Evolutionary conservation across 306 rosid species (phyloP).

Genomic region (Casuarina cunninghamiana): DNA sequence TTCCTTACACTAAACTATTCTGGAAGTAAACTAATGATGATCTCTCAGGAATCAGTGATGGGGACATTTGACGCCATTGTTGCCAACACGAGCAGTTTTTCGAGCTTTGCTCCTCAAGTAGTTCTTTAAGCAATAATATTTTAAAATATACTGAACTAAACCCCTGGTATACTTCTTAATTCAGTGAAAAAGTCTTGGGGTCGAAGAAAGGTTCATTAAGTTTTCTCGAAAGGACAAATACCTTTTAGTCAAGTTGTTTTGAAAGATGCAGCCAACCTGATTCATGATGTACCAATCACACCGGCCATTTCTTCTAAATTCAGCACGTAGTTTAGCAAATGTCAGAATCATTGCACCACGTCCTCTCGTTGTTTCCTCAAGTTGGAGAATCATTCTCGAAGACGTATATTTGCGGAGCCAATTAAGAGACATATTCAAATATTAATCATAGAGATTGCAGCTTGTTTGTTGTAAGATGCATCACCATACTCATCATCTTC

Average conservation of each 20-base stretch:
- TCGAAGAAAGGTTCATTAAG: no score
- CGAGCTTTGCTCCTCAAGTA: not conserved
- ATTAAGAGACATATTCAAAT: not conserved
- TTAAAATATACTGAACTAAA: no score
- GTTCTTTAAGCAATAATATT: no score
- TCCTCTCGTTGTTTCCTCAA: not conserved
- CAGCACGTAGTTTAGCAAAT: not conserved
- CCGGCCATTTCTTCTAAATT: not conserved
- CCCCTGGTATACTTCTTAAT: no score
- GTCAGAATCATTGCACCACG: not conserved
- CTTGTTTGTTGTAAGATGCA: no score
- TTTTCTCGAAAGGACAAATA: not conserved
- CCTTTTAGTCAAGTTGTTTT: not conserved
- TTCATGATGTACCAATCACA: not conserved
- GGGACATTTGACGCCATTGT: not conserved
- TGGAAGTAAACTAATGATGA: not conserved
- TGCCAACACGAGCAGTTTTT: not conserved
- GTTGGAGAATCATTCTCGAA: not conserved
- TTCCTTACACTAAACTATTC: not conserved
- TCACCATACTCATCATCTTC: not conserved
- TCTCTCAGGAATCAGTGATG: not conserved
- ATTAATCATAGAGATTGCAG: not conserved
- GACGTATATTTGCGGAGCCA: not conserved
- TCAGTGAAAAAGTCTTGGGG: no score
- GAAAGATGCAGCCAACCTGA: no score